phyloP scores from a whole-genome alignment of 352 stramenopile genomes.

The Phytophthora citricola region DNA sequence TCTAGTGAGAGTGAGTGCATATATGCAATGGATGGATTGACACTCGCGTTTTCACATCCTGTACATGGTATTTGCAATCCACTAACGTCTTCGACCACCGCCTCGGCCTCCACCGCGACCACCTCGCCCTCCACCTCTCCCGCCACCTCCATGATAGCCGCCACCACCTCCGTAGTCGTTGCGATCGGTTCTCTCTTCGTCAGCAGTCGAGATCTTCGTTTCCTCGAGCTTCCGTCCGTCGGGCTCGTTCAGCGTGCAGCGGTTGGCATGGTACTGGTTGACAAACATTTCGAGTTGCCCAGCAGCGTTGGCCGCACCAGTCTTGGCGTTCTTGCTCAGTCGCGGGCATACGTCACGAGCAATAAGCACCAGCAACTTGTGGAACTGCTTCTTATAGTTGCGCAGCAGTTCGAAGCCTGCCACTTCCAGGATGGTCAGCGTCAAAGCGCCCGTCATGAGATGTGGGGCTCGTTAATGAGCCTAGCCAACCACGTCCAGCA shows the following conservation, averaged over 20 bases:
- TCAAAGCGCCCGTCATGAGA: constrained; percentile 71
- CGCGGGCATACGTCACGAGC: constrained; percentile 64
- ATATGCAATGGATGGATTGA: constrained; percentile 18
- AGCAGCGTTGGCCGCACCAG: constrained; percentile 76
- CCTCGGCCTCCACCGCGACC: constrained; percentile 44
- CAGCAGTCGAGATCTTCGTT: constrained; percentile 62
- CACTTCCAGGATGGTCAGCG: constrained; percentile 83
- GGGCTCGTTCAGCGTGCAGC: constrained; percentile 61
- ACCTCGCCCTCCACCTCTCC: constrained; percentile 34
- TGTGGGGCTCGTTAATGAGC: constrained; percentile 73
- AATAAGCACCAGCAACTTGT: constrained; percentile 79
- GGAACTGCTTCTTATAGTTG: constrained; percentile 79
- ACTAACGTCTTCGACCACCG: constrained; percentile 39
- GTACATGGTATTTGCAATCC: constrained; percentile 8
- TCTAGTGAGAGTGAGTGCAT: constrained; percentile 20
- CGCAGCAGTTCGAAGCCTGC: constrained; percentile 70
- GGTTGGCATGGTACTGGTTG: constrained; percentile 68
- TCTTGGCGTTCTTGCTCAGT: constrained; percentile 77
- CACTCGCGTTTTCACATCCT: constrained; percentile 14
- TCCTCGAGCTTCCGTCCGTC: constrained; percentile 76
- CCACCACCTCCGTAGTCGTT: constrained; percentile 31
- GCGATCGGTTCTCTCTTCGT: constrained; percentile 74
- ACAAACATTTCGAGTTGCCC: constrained; percentile 81
- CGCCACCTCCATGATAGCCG: constrained; percentile 10
- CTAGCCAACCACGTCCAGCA: constrained; percentile 79